phyloP scores from a whole-genome alignment of 176 grass and related monocot species.

The Ampelocalamus luodianensis region DNA sequence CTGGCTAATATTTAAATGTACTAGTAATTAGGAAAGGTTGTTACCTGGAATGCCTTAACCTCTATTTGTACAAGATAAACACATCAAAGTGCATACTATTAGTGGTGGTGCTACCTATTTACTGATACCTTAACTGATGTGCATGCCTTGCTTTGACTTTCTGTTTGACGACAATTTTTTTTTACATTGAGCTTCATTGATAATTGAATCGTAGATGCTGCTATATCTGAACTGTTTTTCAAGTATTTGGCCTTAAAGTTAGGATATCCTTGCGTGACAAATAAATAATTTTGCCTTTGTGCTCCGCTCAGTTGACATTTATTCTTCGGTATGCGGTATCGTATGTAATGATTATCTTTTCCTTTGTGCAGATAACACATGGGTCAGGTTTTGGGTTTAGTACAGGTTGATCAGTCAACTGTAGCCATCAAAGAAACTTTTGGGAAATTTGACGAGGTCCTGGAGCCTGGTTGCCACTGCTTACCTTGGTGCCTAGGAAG shows the following conservation, averaged over 20 bases:
- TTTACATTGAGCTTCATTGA: not conserved
- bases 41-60: not conserved
- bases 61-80: not conserved
- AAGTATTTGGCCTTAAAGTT: not conserved
- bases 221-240: not conserved
- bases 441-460: constrained; percentile 60
- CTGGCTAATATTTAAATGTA: not conserved
- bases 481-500: constrained; percentile 82
- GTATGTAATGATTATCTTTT: constrained; percentile 8
- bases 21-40: not conserved
- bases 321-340: not conserved
- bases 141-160: not conserved
- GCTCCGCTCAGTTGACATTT: constrained; percentile 8
- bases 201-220: constrained; percentile 1
- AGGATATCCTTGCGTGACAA: constrained; percentile 14
- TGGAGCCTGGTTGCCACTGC: constrained; percentile 81
- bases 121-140: not conserved
- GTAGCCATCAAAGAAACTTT: constrained; percentile 79
- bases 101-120: not conserved
- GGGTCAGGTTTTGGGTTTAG: constrained; percentile 58
- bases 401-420: constrained; percentile 73
- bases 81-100: not conserved
- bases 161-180: not conserved
- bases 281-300: constrained; percentile 31
- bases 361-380: constrained; percentile 54